A percentile compares a stretch with the other conserved stretches of the same genome.
These are phyloP conservation scores for Diaporthe citriasiana DNA, from an alignment of 2,329 filamentous ascomycete genomes.

Conservation along the genomic window DNA sequence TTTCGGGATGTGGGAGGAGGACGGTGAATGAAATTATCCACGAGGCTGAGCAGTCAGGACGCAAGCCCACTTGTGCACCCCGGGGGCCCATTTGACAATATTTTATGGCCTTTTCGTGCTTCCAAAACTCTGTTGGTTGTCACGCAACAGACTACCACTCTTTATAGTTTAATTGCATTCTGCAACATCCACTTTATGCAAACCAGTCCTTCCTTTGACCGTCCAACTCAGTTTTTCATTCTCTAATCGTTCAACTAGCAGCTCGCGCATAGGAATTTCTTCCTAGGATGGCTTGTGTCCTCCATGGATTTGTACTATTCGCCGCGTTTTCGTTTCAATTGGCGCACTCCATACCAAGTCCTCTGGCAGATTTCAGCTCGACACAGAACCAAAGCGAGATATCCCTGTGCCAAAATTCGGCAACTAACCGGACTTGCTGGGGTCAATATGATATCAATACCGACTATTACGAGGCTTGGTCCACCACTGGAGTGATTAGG, in stretches of 20 bases:
- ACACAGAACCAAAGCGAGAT: neutral
- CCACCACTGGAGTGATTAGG: constrained; percentile 63
- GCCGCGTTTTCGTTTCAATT: neutral
- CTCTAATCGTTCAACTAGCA: neutral
- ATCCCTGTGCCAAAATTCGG: neutral
- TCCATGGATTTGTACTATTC: neutral
- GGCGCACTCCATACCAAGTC: neutral
- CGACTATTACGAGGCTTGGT: constrained; percentile 57
- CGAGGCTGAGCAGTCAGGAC: neutral
- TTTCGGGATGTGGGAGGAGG: constrained; percentile 23
- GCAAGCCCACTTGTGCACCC: too few species aligned
- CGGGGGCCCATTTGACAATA: neutral
- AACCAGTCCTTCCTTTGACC: neutral
- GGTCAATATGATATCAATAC: constrained; percentile 56
- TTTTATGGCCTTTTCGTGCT: neutral
- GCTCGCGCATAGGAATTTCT: too few species aligned
- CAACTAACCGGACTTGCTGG: constrained; percentile 26
- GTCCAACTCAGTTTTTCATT: neutral
- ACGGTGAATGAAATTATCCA: neutral
- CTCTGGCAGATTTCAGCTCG: neutral
- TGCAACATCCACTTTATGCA: neutral
- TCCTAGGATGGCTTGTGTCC: neutral
- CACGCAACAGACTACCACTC: neutral
- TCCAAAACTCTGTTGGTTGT: neutral
- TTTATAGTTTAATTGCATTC: constrained; percentile 18